These are phyloP conservation scores for Thecaphora thlaspeos DNA, from an alignment of 1,284 basidiomycete species.

Conservation along the genomic window DNA sequence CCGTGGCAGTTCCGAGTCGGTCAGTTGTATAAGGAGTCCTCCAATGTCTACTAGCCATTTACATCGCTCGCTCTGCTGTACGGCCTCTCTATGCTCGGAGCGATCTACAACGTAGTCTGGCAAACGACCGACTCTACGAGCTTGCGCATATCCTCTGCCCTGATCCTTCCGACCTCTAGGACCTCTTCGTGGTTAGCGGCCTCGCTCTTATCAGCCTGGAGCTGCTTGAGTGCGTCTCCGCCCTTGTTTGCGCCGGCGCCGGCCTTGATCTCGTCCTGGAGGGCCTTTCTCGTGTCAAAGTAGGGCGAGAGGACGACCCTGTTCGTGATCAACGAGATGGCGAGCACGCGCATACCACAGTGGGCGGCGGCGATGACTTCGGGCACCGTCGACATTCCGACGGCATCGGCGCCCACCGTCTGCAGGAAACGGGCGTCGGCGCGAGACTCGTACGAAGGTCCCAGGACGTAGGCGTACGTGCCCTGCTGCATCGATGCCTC, in stretches of 20 bases:
- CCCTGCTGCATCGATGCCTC: slow-evolving; percentile 58
- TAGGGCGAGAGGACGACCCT: slow-evolving; percentile 73
- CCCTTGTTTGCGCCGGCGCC: slow-evolving; percentile 6
- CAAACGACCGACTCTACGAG: slow-evolving; percentile 56
- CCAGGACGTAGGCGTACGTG: slow-evolving; percentile 77
- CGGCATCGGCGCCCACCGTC: slow-evolving; percentile 64
- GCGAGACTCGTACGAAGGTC: slow-evolving; percentile 75
- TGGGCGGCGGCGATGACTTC: slow-evolving; percentile 79
- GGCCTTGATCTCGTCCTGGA: slow-evolving; percentile 66
- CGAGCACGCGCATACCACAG: slow-evolving; percentile 68
- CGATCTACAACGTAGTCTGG: neutral
- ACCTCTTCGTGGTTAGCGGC: slow-evolving; percentile 80
- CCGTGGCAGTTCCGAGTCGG: too few species aligned
- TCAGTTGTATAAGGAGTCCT: too few species aligned
- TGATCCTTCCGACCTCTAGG: slow-evolving; percentile 67
- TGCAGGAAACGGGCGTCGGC: slow-evolving; percentile 39
- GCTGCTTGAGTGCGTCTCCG: slow-evolving; percentile 52
- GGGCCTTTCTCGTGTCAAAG: slow-evolving; percentile 70
- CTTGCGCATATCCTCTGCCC: slow-evolving; percentile 69
- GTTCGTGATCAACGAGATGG: slow-evolving; percentile 78
- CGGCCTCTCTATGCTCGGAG: too few species aligned
- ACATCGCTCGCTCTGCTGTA: too few species aligned
- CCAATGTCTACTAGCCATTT: too few species aligned
- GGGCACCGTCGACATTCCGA: slow-evolving; percentile 86
- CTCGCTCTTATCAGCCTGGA: slow-evolving; percentile 56